These are phyloP conservation scores for Eudorina sp. DNA, from an alignment of 139 green algal species.

Conservation along the genomic window DNA sequence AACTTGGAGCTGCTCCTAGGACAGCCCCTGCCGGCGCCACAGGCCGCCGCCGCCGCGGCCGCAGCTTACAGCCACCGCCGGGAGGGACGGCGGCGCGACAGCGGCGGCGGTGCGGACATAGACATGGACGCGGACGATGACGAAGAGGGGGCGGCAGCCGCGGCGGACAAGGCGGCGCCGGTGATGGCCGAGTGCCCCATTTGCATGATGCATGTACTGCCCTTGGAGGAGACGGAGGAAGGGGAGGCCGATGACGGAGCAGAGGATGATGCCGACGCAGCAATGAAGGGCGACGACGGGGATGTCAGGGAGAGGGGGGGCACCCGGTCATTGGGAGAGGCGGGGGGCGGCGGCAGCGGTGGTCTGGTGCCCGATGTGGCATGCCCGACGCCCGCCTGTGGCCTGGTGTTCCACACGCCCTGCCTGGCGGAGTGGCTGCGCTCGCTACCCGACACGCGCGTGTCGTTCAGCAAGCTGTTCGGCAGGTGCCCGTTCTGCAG, in stretches of 20 bases:
- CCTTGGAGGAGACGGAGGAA: not conserved
- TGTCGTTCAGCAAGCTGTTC: constrained; percentile 67
- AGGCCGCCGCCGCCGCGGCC: not conserved
- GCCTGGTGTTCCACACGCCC: constrained; percentile 39
- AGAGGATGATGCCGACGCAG: not conserved
- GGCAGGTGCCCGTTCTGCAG: constrained; percentile 71
- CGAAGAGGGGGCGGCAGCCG: not conserved
- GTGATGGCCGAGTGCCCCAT: constrained; percentile 18
- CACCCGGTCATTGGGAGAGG: not conserved
- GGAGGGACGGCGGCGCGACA: not conserved
- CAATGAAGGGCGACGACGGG: not conserved
- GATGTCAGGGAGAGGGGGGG: not conserved
- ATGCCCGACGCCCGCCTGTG: constrained; percentile 43
- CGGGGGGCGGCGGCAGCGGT: not conserved
- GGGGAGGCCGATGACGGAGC: not conserved
- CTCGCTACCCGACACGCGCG: constrained; percentile 49
- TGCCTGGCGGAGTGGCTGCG: constrained; percentile 61
- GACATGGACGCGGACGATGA: no score
- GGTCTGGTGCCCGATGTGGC: constrained; percentile 40
- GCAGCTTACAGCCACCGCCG: not conserved
- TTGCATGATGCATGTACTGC: not conserved
- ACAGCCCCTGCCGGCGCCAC: constrained; percentile 1
- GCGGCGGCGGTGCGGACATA: not conserved
- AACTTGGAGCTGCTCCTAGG: constrained; percentile 39
- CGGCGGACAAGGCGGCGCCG: not conserved